Evolutionary conservation across 2,329 filamentous ascomycete genomes (phyloP), one percentile per base, ranked within the genome.

Genomic region (Didymella pinodella): DNA sequence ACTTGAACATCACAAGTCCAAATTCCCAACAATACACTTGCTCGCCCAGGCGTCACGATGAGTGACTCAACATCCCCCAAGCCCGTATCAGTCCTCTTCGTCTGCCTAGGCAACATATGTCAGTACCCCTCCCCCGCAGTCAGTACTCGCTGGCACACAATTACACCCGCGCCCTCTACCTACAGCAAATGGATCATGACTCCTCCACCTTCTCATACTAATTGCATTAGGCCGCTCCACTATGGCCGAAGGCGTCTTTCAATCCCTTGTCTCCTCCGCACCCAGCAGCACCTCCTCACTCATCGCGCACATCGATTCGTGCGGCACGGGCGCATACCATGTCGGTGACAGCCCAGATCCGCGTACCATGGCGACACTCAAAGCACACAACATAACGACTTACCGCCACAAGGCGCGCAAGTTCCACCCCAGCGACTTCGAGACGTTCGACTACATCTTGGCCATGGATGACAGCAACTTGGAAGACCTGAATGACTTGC

Each of bases 21-120:
- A n/a, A 6, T 7, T 16, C 7, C n/a, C 32, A 18, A 36, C 32
- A 36, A 2, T 36, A 8, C 31, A 36, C 6, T 7, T 18, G n/a
- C 16, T 16, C 6, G 12, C 16, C 18, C n/a, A 11, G 11, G 11
- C 6, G 2, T n/a, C 63, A 61, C 20, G 2, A 65, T 65, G 63
- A 49, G 52, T 34, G 48, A 51, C 46, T 47, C 60, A 10, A 41
- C 12, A 4, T 59, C 69, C 25, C 62, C 65, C 31, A 71, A 70
- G 45, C 72, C 74, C 67, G 72, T 91, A 54, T 93, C 89, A 2
- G 90, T 98, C 36, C 86, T 98, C 51, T 98, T 98, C 75, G 94
- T 98, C 68, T 99, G 95, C 79, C 85, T 98, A 32, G 95, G 95
- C 76, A 99, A 99, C 79, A 98, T 98, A 73, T 99, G 93, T 85